Conservation (phyloP, 2,329 filamentous ascomycete species). For the Ophiocordyceps camponoti-saundersi region DNA sequence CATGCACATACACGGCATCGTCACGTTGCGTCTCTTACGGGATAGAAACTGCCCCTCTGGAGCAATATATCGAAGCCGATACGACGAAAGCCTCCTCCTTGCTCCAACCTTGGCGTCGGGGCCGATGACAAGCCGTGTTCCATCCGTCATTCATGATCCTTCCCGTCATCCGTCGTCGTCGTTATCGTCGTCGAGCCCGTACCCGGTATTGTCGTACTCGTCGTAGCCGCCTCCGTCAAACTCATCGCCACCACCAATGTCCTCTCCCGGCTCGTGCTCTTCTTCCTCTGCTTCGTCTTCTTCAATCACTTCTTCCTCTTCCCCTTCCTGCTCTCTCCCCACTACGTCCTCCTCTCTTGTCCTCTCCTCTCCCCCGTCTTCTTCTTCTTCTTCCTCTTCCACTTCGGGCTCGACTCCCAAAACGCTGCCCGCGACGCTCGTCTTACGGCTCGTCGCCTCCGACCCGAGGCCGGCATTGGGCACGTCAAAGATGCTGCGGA, state of each 20-base stretch:
- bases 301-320: conserved; percentile 13
- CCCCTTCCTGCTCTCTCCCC: conserved; percentile 13
- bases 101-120: too few species aligned
- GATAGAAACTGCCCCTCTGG: too few species aligned
- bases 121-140: too few species aligned
- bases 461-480: conserved; percentile 29
- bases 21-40: too few species aligned
- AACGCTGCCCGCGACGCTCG: conserved; percentile 18
- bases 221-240: conserved; percentile 14
- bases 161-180: too few species aligned
- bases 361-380: too few species aligned
- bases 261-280: conserved; percentile 1
- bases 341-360: conserved; percentile 17
- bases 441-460: conserved; percentile 29
- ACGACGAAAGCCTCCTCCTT: too few species aligned
- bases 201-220: conserved; percentile 18
- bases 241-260: conserved; percentile 12
- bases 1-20: too few species aligned
- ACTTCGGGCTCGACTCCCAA: conserved; percentile 7
- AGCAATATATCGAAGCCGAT: too few species aligned
- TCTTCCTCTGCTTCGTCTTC: conserved; percentile 10
- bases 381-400: conserved; percentile 16
- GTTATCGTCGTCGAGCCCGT: too few species aligned
- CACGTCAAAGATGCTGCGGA: conserved; percentile 38
- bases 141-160: too few species aligned